A percentile compares a stretch with the other conserved stretches of the same genome.
Conservation (phyloP, 345 rosid species). For the Gossypium arboreum region DNA sequence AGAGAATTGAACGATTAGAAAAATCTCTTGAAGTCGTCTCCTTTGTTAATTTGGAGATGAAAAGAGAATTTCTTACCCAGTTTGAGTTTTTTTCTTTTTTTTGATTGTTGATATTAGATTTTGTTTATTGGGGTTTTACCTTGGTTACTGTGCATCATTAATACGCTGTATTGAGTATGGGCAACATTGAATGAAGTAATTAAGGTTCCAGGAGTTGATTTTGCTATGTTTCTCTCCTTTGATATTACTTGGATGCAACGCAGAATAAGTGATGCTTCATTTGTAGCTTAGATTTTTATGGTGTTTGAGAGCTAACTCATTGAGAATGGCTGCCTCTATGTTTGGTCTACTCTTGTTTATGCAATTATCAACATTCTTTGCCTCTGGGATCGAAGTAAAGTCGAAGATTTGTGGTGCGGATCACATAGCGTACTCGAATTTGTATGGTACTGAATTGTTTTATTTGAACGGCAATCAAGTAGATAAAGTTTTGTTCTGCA, state of each 20-base stretch:
- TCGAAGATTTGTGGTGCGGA: constrained; percentile 51
- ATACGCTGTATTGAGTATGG: background rate
- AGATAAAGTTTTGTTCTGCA: constrained; percentile 47
- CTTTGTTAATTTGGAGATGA: background rate
- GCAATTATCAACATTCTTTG: constrained; percentile 35
- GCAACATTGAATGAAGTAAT: background rate
- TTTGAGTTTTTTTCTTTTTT: background rate
- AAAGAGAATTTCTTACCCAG: background rate
- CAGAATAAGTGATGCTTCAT: constrained; percentile 18
- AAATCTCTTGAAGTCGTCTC: constrained; percentile 8
- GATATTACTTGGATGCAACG: background rate
- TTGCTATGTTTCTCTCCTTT: background rate
- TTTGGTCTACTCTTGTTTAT: constrained; percentile 33
- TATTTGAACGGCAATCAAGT: constrained; percentile 59
- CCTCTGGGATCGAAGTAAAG: constrained; percentile 35
- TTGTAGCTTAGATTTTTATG: constrained; percentile 13
- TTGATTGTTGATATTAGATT: background rate
- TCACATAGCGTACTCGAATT: constrained; percentile 45
- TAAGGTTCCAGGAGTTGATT: constrained; percentile 16
- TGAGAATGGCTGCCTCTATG: constrained; percentile 28
- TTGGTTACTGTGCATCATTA: background rate
- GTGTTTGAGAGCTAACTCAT: constrained; percentile 13
- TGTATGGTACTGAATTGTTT: constrained; percentile 36
- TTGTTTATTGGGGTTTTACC: constrained; percentile 1
- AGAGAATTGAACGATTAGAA: constrained; percentile 2